Conservation (phyloP, 805 yeast genomes). For the Candida anglica region DNA sequence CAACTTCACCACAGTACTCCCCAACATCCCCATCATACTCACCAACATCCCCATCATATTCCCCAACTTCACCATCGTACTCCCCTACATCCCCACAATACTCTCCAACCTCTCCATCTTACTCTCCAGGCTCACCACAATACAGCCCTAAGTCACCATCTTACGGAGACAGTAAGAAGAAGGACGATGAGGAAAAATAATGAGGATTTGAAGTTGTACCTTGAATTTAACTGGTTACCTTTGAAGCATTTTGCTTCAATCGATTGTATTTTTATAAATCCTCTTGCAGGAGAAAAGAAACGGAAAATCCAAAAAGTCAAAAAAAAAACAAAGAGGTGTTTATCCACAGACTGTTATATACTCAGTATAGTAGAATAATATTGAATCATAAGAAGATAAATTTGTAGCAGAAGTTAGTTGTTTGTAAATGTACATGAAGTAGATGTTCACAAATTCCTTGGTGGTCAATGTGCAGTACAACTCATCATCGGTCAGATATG, state of each 20-base stretch:
- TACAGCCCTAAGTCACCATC: constrained; percentile 42
- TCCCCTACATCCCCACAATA: constrained; percentile 42
- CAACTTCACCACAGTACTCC: constrained; percentile 45
- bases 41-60: constrained; percentile 46
- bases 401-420: no score
- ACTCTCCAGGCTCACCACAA: constrained; percentile 43
- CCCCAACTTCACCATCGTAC: constrained; percentile 44
- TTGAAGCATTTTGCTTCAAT: neutral
- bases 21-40: constrained; percentile 52
- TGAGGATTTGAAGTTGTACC: neutral
- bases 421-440: no score
- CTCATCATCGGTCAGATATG: no score
- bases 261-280: constrained; percentile 3
- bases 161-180: constrained; percentile 4
- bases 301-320: neutral
- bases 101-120: constrained; percentile 46
- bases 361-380: no score
- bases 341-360: no score
- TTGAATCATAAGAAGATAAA: no score
- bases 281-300: no score
- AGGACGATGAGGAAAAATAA: constrained; percentile 1
- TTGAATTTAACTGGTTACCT: neutral
- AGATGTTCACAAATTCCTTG: no score
- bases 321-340: neutral
- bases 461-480: no score